These are phyloP conservation scores for Wickerhamomyces sp. DNA, from an alignment of 1,139 yeast species.

Conservation along the genomic window DNA sequence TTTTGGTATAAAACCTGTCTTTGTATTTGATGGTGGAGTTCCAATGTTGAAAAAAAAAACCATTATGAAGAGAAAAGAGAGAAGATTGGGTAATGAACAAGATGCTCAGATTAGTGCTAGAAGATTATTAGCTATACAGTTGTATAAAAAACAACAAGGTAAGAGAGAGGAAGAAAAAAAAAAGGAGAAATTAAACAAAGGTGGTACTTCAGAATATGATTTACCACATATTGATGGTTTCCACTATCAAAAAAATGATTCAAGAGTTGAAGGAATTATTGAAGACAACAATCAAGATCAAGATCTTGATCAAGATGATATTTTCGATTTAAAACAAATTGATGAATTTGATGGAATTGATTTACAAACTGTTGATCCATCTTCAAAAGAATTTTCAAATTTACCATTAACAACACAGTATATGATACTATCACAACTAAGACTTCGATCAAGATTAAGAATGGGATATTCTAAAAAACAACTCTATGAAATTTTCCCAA, in stretches of 20 bases:
- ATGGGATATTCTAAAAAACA: constrained; percentile 94
- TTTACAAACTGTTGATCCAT: constrained; percentile 64
- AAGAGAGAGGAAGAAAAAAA: constrained; percentile 16
- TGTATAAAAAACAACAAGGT: constrained; percentile 53
- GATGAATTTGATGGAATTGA: constrained; percentile 71
- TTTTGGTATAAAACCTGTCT: constrained; percentile 87
- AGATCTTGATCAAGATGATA: constrained; percentile 60
- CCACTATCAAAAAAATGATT: constrained; percentile 44
- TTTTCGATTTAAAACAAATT: constrained; percentile 48
- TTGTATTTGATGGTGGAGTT: constrained; percentile 98
- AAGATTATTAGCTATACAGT: constrained; percentile 70
- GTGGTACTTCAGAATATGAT: constrained; percentile 78
- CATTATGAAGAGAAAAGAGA: constrained; percentile 60
- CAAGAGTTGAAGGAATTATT: constrained; percentile 72
- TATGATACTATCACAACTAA: constrained; percentile 74
- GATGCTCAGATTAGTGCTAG: constrained; percentile 74
- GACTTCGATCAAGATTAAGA: constrained; percentile 82
- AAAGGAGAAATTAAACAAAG: constrained; percentile 24
- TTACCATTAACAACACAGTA: constrained; percentile 83
- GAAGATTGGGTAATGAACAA: constrained; percentile 71
- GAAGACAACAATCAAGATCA: constrained; percentile 50
- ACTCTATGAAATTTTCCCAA: constrained; percentile 71
- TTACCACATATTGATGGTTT: constrained; percentile 63
- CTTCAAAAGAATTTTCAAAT: constrained; percentile 55
- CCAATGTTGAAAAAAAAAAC: constrained; percentile 80